Conservation (phyloP, 2,329 filamentous ascomycete genomes). For the Talaromyces sp. region DNA sequence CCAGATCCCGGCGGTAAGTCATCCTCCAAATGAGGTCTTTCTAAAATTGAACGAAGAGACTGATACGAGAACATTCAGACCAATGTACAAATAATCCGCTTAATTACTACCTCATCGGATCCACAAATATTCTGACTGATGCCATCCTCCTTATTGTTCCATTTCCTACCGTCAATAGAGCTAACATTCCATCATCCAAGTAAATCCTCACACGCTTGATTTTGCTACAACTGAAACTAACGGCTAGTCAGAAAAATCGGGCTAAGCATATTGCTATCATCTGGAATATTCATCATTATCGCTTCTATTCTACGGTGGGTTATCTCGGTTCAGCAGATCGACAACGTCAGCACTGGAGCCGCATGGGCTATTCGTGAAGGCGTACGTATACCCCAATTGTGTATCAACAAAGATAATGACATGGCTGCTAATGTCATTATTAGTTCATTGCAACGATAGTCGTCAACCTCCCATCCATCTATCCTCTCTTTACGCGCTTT, state of each 20-base stretch:
- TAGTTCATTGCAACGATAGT: slow-evolving; percentile 43
- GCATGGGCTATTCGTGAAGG: slow-evolving; percentile 43
- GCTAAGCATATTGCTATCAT: slow-evolving; percentile 38
- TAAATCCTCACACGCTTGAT: slow-evolving; percentile 7
- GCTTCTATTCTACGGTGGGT: slow-evolving; percentile 41
- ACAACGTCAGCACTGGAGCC: slow-evolving; percentile 35
- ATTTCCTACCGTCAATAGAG: slow-evolving; percentile 37
- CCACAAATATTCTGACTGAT: slow-evolving; percentile 39
- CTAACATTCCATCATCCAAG: slow-evolving; percentile 33
- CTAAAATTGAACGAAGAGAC: not conserved
- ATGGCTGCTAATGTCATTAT: slow-evolving; percentile 17
- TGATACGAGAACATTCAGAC: slow-evolving; percentile 16
- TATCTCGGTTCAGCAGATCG: slow-evolving; percentile 32
- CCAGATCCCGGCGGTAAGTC: slow-evolving; percentile 37
- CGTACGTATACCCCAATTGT: not conserved
- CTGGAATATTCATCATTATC: slow-evolving; percentile 42
- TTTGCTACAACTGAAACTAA: not conserved
- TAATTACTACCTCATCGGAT: slow-evolving; percentile 36
- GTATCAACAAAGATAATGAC: not conserved
- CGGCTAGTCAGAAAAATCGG: slow-evolving; percentile 29
- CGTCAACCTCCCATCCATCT: slow-evolving; percentile 40
- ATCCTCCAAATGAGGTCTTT: not conserved
- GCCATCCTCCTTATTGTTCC: slow-evolving; percentile 38
- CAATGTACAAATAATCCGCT: slow-evolving; percentile 31
- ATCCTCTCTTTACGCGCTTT: slow-evolving; percentile 33